Evolutionary conservation across 2,329 filamentous ascomycete genomes (phyloP).

Genomic region (Beauveria brongniartii): DNA sequence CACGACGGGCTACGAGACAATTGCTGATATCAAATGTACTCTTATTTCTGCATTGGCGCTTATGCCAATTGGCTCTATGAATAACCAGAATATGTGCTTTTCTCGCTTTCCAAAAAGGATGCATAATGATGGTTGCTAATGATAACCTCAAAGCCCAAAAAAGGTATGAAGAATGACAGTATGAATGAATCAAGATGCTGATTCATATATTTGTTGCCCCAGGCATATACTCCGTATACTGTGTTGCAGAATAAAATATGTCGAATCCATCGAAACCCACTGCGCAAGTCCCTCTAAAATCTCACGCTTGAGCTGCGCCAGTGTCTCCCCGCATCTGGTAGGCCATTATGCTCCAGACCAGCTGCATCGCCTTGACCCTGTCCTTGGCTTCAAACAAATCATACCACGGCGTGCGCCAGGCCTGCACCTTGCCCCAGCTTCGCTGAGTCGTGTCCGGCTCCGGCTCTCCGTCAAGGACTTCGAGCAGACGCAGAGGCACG

Average conservation of each 20-base stretch:
- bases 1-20: too few species aligned
- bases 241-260: not conserved
- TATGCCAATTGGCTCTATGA: not conserved
- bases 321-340: conserved; percentile 41
- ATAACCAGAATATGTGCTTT: not conserved
- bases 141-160: not conserved
- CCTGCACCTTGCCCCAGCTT: conserved; percentile 45
- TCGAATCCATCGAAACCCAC: not conserved
- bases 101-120: not conserved
- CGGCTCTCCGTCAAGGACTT: conserved; percentile 41
- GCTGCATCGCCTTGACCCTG: conserved; percentile 46
- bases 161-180: not conserved
- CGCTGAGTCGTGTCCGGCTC: conserved; percentile 25
- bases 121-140: not conserved
- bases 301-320: not conserved
- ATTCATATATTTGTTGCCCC: not conserved
- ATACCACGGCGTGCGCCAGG: conserved; percentile 53
- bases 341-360: conserved; percentile 52
- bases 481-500: conserved; percentile 46
- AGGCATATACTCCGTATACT: not conserved
- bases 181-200: not conserved
- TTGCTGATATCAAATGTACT: not conserved
- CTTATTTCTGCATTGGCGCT: not conserved
- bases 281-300: not conserved
- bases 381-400: conserved; percentile 50